Conservation (phyloP, 352 stramenopile species). For the Nothophytophthora sp. region DNA sequence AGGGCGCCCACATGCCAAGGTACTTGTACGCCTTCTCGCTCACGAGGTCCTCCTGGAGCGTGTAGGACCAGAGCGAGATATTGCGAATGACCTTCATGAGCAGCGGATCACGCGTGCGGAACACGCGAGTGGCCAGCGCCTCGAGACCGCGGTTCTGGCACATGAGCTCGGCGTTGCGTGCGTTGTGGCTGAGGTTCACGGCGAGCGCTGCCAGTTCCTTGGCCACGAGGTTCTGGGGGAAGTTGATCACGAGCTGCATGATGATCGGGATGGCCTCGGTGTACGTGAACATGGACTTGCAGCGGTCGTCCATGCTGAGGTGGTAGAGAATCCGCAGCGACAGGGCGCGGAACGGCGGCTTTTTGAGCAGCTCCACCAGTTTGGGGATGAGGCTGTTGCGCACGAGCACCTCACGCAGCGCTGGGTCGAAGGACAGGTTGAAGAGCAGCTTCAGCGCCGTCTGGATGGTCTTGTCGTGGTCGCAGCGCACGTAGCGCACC, state of each 20-base stretch:
- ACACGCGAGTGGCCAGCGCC: slow-evolving; percentile 87
- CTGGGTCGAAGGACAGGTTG: slow-evolving; percentile 94
- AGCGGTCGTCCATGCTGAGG: slow-evolving; percentile 93
- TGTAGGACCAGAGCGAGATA: slow-evolving; percentile 92
- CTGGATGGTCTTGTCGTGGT: slow-evolving; percentile 86
- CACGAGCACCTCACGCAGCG: slow-evolving; percentile 84
- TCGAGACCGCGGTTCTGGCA: slow-evolving; percentile 87
- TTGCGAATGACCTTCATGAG: slow-evolving; percentile 96
- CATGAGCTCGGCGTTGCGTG: slow-evolving; percentile 92
- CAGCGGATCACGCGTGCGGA: slow-evolving; percentile 88
- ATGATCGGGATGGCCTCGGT: slow-evolving; percentile 94
- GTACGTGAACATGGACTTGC: slow-evolving; percentile 95
- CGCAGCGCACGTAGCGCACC: slow-evolving; percentile 78
- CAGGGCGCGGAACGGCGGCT: slow-evolving; percentile 85
- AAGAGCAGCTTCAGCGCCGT: slow-evolving; percentile 91
- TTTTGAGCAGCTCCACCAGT: slow-evolving; percentile 94
- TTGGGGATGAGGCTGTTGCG: slow-evolving; percentile 91
- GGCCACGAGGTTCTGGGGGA: slow-evolving; percentile 90
- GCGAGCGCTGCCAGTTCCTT: slow-evolving; percentile 93
- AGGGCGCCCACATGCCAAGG: slow-evolving; percentile 91
- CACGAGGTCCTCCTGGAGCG: slow-evolving; percentile 85
- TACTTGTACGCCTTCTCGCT: slow-evolving; percentile 92
- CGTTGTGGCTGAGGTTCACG: slow-evolving; percentile 94
- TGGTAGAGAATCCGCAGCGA: slow-evolving; percentile 94
- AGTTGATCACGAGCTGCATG: slow-evolving; percentile 95